Conservation (phyloP, 2,329 filamentous ascomycete genomes). For the Hypoxylon sp. region DNA sequence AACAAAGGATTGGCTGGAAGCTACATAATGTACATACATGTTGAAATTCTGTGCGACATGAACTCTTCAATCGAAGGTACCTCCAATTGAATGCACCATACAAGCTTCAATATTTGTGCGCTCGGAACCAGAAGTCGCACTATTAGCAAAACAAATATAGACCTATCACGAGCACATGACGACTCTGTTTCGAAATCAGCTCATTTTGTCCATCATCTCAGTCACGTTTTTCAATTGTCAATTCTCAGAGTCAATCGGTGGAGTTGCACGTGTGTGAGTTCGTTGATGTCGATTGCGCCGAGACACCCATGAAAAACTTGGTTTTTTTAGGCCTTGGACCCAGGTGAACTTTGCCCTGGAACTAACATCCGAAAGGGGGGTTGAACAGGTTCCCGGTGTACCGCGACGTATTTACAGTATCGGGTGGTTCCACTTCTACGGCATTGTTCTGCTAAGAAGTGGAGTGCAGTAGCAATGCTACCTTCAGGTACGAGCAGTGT, state of each 20-base stretch:
- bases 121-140: slow-evolving; percentile 14
- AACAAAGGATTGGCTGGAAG: slow-evolving; percentile 33
- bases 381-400: slow-evolving; percentile 1
- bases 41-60: slow-evolving; percentile 12
- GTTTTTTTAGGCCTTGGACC: slow-evolving; percentile 19
- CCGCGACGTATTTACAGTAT: slow-evolving; percentile 6
- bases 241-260: slow-evolving; percentile 28
- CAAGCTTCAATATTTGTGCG: slow-evolving; percentile 27
- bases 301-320: slow-evolving; percentile 15
- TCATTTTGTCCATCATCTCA: slow-evolving; percentile 50
- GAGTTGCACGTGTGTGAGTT: slow-evolving; percentile 40
- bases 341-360: slow-evolving; percentile 36
- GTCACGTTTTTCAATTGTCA: slow-evolving; percentile 46
- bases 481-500: slow-evolving; percentile 7
- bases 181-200: slow-evolving; percentile 35
- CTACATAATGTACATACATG: neutral
- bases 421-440: slow-evolving; percentile 17
- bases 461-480: slow-evolving; percentile 13
- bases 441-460: slow-evolving; percentile 15
- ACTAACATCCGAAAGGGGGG: slow-evolving; percentile 24
- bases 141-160: slow-evolving; percentile 29
- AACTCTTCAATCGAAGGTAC: slow-evolving; percentile 16
- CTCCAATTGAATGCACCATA: slow-evolving; percentile 15
- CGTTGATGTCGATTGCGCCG: slow-evolving; percentile 32
- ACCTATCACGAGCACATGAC: slow-evolving; percentile 28